These are phyloP conservation scores for Talaromyces sp. DNA, from an alignment of 2,329 filamentous ascomycete genomes.

Conservation along the genomic window DNA sequence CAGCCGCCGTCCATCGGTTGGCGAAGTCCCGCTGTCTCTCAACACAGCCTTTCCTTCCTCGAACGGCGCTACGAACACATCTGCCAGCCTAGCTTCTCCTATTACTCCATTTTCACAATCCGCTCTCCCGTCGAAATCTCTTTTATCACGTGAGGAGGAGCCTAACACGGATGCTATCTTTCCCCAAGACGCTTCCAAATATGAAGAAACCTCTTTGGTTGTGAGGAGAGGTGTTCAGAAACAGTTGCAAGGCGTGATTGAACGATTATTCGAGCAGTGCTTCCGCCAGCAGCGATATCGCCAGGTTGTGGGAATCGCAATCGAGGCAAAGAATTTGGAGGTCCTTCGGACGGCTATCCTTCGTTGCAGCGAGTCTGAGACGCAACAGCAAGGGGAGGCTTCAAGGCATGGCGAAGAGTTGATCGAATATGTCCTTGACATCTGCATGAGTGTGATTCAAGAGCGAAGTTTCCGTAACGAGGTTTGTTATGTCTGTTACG, in stretches of 20 bases:
- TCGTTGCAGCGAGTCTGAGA: slow-evolving; percentile 82
- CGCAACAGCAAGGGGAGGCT: slow-evolving; percentile 57
- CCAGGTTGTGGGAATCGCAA: slow-evolving; percentile 93
- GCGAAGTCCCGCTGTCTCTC: slow-evolving; percentile 62
- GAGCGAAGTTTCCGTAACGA: slow-evolving; percentile 79
- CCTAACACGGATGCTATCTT: slow-evolving; percentile 56
- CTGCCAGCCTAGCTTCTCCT: slow-evolving; percentile 71
- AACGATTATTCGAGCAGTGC: slow-evolving; percentile 87
- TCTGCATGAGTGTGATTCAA: slow-evolving; percentile 97
- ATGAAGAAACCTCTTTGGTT: slow-evolving; percentile 60
- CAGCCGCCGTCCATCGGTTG: slow-evolving; percentile 51
- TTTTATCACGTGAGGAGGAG: slow-evolving; percentile 77
- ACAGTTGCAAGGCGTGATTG: slow-evolving; percentile 77
- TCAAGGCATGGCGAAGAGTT: slow-evolving; percentile 74
- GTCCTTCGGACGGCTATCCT: slow-evolving; percentile 83
- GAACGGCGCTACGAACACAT: slow-evolving; percentile 63
- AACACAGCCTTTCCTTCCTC: slow-evolving; percentile 68
- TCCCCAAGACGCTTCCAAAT: slow-evolving; percentile 54
- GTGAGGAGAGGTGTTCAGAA: slow-evolving; percentile 71
- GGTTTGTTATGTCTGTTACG: slow-evolving; percentile 38
- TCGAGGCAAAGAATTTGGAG: slow-evolving; percentile 89
- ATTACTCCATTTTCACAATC: slow-evolving; percentile 96
- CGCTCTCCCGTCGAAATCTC: slow-evolving; percentile 85
- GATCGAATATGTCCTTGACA: slow-evolving; percentile 92
- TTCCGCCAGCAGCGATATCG: slow-evolving; percentile 82